Evolutionary conservation across 257 asterid species (phyloP), one percentile per base, ranked within the genome.

Genomic region (Ocimum tenuiflorum): DNA sequence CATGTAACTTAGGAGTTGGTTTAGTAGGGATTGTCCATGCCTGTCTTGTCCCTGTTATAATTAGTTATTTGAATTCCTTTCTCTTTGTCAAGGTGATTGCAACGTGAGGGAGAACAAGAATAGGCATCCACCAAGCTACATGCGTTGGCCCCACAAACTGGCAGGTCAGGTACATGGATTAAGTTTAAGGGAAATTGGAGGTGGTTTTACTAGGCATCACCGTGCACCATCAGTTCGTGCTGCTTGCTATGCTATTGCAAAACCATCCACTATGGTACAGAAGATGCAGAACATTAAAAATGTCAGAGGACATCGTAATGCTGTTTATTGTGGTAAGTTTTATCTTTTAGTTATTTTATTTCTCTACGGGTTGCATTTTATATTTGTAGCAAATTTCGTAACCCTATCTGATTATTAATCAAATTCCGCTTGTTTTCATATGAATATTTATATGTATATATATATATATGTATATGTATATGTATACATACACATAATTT

Each of bases 191-290:
- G 97, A 92, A 80, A 83, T 92, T 73, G 94, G 96, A 57, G 97
- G 98, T 80, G 98, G 98, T 39, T 92, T 92, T 74, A 49, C 88
- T 48, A 83, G 95, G 71, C 98, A 92, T 79, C 98, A 92, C 59
- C 96, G 98, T 47, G 89, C 95, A 8, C 91, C 98, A 46, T 92
- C 95, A 48, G 76, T 71, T 62, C 97, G 91, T 67, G 96, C 94
- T 27, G 97, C 97, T 55, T 89, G 91, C 81, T 86, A 89, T 80
- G 85, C 95, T 68, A 89, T 92, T 74, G 96, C 88, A 50, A 92
- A 89, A 69, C 98, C 98, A 71, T 92, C 89, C 68, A 89, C 95
- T 6, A 86, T 92, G 95, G 96, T 92, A 75, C 89, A 87, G 80
- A 89, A 84, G 78, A 92, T 92, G 98, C 92, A 86, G 82, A 83